Evolutionary conservation across 2,329 filamentous ascomycete species (phyloP).

Genomic region (Nothophoma quercina): DNA sequence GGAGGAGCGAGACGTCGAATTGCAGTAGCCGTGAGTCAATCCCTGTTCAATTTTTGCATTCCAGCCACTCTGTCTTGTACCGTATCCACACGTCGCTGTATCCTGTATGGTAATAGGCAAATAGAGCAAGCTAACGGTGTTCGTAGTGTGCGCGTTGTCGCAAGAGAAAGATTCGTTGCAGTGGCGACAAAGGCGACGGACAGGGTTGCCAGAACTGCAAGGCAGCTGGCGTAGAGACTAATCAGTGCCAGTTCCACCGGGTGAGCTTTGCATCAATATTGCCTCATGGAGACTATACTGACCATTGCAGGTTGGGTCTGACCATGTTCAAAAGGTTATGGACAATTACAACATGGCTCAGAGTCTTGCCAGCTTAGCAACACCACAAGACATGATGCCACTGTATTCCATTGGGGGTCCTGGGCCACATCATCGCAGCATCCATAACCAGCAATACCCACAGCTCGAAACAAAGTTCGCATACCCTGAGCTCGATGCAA

Average conservation of each 20-base stretch:
- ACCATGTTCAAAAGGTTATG: conserved; percentile 34
- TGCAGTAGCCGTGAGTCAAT: conserved; percentile 48
- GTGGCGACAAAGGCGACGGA: conserved; percentile 80
- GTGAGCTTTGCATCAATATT: conserved; percentile 54
- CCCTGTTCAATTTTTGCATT: too few relatives aligned
- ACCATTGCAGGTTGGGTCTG: conserved; percentile 43
- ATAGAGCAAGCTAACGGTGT: conserved; percentile 8
- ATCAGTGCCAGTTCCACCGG: conserved; percentile 78
- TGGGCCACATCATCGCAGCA: conserved; percentile 24
- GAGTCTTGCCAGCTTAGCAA: conserved; percentile 27
- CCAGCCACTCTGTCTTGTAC: too few relatives aligned
- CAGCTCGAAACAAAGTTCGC: conserved; percentile 9
- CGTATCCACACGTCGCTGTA: too few relatives aligned
- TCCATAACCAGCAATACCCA: conserved; percentile 24
- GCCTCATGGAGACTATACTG: conserved; percentile 6
- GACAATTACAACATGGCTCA: conserved; percentile 27
- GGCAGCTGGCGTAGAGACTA: conserved; percentile 69
- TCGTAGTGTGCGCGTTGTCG: conserved; percentile 84
- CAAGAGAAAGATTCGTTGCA: conserved; percentile 94
- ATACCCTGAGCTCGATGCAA: conserved; percentile 24
- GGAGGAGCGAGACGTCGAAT: conserved; percentile 59
- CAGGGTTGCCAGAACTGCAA: conserved; percentile 84
- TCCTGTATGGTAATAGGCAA: too few relatives aligned
- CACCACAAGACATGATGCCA: conserved; percentile 31
- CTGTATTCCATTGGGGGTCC: conserved; percentile 23